These are phyloP conservation scores for Cymbopogon flexuosus DNA, from an alignment of 202 grass and related monocot genomes.

Conservation along the genomic window DNA sequence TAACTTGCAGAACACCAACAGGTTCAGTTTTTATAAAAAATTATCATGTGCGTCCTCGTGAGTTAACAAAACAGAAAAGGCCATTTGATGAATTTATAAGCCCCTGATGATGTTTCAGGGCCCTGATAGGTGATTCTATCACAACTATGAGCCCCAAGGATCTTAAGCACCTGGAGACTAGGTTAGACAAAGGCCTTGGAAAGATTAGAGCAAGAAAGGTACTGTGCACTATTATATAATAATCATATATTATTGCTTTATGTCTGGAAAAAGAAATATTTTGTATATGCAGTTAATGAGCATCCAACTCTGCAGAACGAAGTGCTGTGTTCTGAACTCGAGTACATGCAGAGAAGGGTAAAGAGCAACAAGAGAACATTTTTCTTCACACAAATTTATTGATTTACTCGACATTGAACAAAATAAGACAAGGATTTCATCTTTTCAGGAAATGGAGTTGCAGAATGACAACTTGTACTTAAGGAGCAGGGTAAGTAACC, in stretches of 20 bases:
- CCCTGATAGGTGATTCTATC: constrained; percentile 55
- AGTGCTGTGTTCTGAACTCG: constrained; percentile 52
- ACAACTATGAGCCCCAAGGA: constrained; percentile 49
- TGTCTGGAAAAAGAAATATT: neutral
- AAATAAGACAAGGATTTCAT: neutral
- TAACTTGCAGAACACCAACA: constrained; percentile 70
- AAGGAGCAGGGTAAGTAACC: constrained; percentile 46
- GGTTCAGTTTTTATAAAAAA: constrained; percentile 28
- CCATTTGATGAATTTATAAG: neutral
- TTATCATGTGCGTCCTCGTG: too few species aligned
- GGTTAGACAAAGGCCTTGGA: constrained; percentile 62
- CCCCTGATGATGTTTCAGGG: constrained; percentile 27
- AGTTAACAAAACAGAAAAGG: neutral
- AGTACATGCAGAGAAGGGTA: constrained; percentile 64
- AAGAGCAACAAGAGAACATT: neutral
- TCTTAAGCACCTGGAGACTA: constrained; percentile 59
- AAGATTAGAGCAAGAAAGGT: constrained; percentile 92
- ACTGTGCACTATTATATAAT: neutral
- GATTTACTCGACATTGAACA: neutral
- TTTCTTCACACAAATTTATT: neutral
- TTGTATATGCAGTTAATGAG: neutral
- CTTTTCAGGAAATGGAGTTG: constrained; percentile 61
- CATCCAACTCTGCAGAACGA: constrained; percentile 51
- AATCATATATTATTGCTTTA: neutral
- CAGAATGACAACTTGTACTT: constrained; percentile 68